Percentiles rank a stretch among this genome's conserved stretches.
phyloP scores from a whole-genome alignment of 2,329 filamentous ascomycete species.

The Colletotrichum horii region DNA sequence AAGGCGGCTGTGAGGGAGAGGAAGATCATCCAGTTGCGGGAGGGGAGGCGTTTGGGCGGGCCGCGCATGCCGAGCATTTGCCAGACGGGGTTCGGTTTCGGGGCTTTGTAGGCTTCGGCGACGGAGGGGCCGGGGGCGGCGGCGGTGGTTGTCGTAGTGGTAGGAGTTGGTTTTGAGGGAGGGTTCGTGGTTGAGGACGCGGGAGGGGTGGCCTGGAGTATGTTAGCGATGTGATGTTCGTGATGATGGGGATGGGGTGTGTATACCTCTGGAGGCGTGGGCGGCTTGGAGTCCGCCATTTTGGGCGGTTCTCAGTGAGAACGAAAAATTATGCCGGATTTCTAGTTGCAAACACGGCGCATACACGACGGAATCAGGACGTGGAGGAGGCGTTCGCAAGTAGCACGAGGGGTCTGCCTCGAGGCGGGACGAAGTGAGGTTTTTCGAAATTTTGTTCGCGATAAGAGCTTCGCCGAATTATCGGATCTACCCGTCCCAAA shows the following conservation, averaged over 20 bases:
- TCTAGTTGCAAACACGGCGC: no score
- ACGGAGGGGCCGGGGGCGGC: slow-evolving; percentile 29
- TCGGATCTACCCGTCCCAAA: slow-evolving; percentile 13
- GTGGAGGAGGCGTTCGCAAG: not conserved
- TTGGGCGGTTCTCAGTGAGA: not conserved
- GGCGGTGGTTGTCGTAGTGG: not conserved
- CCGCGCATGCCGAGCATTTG: slow-evolving; percentile 85
- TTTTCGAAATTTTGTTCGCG: slow-evolving; percentile 21
- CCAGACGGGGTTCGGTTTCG: slow-evolving; percentile 72
- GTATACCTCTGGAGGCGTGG: slow-evolving; percentile 22
- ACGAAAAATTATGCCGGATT: not conserved
- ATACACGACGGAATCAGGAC: not conserved
- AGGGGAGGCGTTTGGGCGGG: slow-evolving; percentile 83
- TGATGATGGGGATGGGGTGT: not conserved
- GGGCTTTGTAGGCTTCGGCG: slow-evolving; percentile 42
- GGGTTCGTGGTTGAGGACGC: not conserved
- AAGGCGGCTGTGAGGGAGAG: slow-evolving; percentile 79
- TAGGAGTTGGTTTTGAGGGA: not conserved
- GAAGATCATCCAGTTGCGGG: slow-evolving; percentile 98
- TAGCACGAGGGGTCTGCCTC: not conserved
- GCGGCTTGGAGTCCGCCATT: slow-evolving; percentile 28
- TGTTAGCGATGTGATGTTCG: not conserved
- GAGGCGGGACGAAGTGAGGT: not conserved
- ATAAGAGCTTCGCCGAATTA: slow-evolving; percentile 21
- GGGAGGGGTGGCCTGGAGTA: not conserved